phyloP scores from a whole-genome alignment of 2,329 filamentous ascomycete genomes.

The Dactylellina drechsleri region DNA sequence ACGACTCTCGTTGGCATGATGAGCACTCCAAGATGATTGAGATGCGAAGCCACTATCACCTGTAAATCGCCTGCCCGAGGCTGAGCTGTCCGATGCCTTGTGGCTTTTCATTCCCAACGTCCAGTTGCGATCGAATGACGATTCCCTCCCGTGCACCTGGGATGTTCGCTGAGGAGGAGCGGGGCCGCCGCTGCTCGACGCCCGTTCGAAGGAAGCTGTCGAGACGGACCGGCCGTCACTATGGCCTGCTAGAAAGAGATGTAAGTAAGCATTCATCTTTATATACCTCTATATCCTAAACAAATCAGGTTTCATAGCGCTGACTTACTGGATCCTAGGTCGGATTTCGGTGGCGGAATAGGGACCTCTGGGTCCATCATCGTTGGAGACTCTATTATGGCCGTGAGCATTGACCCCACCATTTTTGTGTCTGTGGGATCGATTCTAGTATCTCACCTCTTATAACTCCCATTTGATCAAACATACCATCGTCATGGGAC shows the following conservation, averaged over 20 bases:
- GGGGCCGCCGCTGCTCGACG: constrained; percentile 41
- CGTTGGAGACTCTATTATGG: constrained; percentile 32
- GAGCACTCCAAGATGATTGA: constrained; percentile 41
- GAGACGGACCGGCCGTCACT: constrained; percentile 50
- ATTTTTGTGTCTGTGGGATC: background rate
- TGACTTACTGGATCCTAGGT: constrained; percentile 45
- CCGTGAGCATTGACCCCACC: constrained; percentile 14
- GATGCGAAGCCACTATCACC: constrained; percentile 59
- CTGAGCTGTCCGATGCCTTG: constrained; percentile 57
- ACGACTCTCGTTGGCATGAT: constrained; percentile 58
- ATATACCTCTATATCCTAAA: background rate
- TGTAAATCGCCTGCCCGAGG: constrained; percentile 58
- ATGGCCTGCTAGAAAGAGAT: constrained; percentile 11
- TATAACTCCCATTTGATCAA: constrained; percentile 41
- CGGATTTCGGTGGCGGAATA: constrained; percentile 39
- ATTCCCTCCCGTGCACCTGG: constrained; percentile 61
- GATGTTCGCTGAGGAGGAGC: constrained; percentile 22
- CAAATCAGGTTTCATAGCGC: background rate
- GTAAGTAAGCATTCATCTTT: background rate
- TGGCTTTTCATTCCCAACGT: constrained; percentile 62
- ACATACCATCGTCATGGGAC: constrained; percentile 35
- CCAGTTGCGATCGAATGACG: constrained; percentile 77
- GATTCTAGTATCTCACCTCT: constrained; percentile 31
- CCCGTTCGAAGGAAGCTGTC: constrained; percentile 47
- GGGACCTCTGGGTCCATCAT: constrained; percentile 28